These are phyloP conservation scores for Biancaea sappan DNA, from an alignment of 306 rosid genomes.

Conservation along the genomic window DNA sequence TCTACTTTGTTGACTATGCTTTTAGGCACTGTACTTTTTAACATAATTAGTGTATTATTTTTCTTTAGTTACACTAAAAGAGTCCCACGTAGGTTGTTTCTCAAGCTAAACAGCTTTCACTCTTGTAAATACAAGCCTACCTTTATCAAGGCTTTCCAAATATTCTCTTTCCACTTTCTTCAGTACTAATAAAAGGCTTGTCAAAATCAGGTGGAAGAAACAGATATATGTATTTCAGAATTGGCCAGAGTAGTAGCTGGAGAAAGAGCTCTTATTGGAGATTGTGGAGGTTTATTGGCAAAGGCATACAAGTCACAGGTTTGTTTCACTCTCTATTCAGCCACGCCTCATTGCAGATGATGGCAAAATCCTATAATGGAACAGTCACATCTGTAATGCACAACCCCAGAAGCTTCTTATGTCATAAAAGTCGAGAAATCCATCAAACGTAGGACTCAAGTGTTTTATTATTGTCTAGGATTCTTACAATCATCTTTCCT, in stretches of 20 bases:
- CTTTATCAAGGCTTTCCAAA: too few relatives aligned
- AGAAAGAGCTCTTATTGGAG: constrained; percentile 74
- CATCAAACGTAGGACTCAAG: not conserved
- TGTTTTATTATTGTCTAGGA: not conserved
- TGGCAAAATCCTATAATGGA: not conserved
- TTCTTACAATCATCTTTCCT: not conserved
- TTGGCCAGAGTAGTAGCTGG: constrained; percentile 68
- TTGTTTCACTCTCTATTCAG: constrained; percentile 25
- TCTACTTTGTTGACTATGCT: not conserved
- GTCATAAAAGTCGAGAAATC: not conserved
- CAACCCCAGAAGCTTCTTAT: constrained; percentile 16
- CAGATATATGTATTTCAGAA: constrained; percentile 65
- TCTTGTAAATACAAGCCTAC: too few relatives aligned
- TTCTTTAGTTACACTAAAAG: too few relatives aligned
- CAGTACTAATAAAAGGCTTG: constrained; percentile 35
- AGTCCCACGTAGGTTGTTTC: too few relatives aligned
- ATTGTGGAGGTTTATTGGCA: constrained; percentile 60
- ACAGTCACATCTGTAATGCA: constrained; percentile 3
- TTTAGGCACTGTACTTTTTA: constrained; percentile 12
- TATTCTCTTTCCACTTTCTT: too few relatives aligned
- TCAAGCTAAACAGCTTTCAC: too few relatives aligned
- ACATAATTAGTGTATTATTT: too few relatives aligned
- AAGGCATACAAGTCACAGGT: constrained; percentile 68
- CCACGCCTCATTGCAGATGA: not conserved
- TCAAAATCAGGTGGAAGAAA: constrained; percentile 67